A percentile compares a stretch with the other conserved stretches of the same genome.
These are phyloP conservation scores for Murraya koenigii DNA, from an alignment of 345 rosid genomes.

Conservation along the genomic window DNA sequence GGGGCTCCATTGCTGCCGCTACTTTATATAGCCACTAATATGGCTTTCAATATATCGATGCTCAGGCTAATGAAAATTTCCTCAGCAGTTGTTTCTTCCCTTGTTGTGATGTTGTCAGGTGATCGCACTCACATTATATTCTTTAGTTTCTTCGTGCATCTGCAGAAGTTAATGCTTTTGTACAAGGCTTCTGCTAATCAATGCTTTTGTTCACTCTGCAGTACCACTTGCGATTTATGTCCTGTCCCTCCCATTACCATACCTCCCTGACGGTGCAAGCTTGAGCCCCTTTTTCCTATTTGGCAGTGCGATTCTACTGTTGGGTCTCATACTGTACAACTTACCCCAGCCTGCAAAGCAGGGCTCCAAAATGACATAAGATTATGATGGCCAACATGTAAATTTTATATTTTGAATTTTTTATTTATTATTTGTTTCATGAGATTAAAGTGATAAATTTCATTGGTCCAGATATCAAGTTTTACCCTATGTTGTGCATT, in stretches of 20 bases:
- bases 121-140: conserved; percentile 6
- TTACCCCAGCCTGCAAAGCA: conserved; percentile 28
- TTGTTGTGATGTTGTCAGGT: conserved; percentile 71
- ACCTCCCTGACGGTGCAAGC: conserved; percentile 66
- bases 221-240: conserved; percentile 71
- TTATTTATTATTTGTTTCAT: background rate
- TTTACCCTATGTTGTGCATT: too few relatives aligned
- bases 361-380: conserved; percentile 13
- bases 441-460: too few relatives aligned
- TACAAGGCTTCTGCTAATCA: background rate
- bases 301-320: conserved; percentile 50
- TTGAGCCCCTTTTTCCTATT: conserved; percentile 66
- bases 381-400: background rate
- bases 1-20: conserved; percentile 83
- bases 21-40: conserved; percentile 60
- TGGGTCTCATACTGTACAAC: conserved; percentile 72
- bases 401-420: background rate
- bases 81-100: conserved; percentile 73
- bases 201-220: conserved; percentile 26
- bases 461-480: too few relatives aligned
- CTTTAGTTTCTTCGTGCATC: background rate
- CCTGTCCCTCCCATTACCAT: conserved; percentile 78
- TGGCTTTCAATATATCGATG: conserved; percentile 70
- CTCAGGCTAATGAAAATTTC: conserved; percentile 74
- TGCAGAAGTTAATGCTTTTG: background rate